Percentiles rank a stretch among this genome's conserved stretches.
Conservation (phyloP, 2,329 filamentous ascomycete species). For the Venturia nashicola region DNA sequence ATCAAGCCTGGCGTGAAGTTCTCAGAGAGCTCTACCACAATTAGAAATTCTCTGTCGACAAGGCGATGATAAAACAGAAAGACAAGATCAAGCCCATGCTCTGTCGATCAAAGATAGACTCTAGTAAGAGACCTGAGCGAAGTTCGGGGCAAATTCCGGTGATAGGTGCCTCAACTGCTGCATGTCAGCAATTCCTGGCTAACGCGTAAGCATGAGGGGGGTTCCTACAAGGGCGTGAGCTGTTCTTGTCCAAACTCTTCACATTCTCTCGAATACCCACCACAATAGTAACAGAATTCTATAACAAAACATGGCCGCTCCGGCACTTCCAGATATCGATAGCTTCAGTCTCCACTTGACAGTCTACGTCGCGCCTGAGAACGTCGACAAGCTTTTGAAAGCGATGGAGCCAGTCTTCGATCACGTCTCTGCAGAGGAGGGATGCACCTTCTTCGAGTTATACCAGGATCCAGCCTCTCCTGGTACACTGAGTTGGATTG, state of each 20-base stretch:
- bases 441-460: conserved; percentile 1
- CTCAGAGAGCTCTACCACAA: too few species aligned
- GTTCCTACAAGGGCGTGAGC: background rate
- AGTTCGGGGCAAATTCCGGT: too few species aligned
- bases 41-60: too few species aligned
- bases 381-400: background rate
- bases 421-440: background rate
- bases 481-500: background rate
- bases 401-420: background rate
- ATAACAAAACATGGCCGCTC: background rate
- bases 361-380: background rate
- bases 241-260: background rate
- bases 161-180: too few species aligned
- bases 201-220: background rate
- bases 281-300: background rate
- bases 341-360: background rate
- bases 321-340: background rate
- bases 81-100: too few species aligned
- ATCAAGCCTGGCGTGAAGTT: too few species aligned
- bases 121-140: too few species aligned
- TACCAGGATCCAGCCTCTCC: background rate
- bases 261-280: background rate
- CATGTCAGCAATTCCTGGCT: background rate
- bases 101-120: too few species aligned
- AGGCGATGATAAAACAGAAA: too few species aligned